These are phyloP conservation scores for Ascocoryne sarcoides DNA, from an alignment of 2,329 filamentous ascomycete species.

Conservation along the genomic window DNA sequence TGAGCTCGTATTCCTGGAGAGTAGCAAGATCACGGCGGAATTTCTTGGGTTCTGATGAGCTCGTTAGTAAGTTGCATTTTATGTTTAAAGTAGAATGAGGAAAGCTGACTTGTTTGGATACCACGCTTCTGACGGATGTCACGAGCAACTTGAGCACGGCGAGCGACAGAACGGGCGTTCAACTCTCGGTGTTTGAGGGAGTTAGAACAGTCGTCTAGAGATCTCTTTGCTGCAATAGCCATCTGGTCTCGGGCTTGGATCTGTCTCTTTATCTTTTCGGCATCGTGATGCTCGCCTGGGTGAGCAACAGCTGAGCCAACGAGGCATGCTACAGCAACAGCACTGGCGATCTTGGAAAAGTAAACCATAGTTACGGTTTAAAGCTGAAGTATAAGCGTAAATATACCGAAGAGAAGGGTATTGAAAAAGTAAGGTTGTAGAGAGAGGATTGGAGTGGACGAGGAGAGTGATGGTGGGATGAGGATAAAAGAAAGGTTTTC, in stretches of 20 bases:
- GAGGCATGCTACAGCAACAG: slow-evolving; percentile 14
- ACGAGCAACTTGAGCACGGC: slow-evolving; percentile 28
- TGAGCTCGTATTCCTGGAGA: slow-evolving; percentile 13
- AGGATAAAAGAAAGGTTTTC: slow-evolving; percentile 1
- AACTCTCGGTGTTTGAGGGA: slow-evolving; percentile 31
- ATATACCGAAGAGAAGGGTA: neutral
- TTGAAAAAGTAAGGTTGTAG: neutral
- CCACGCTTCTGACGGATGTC: slow-evolving; percentile 28
- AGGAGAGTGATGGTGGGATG: slow-evolving; percentile 8
- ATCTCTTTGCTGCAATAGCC: slow-evolving; percentile 16
- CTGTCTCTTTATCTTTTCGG: slow-evolving; percentile 15
- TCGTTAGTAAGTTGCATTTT: neutral
- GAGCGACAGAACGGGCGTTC: slow-evolving; percentile 27
- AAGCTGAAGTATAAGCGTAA: neutral
- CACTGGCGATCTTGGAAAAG: slow-evolving; percentile 16
- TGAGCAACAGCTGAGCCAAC: slow-evolving; percentile 14
- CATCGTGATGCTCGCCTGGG: slow-evolving; percentile 17
- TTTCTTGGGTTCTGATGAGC: slow-evolving; percentile 10
- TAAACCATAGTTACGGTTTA: slow-evolving; percentile 14
- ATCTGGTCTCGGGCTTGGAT: slow-evolving; percentile 17
- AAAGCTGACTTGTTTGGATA: slow-evolving; percentile 12
- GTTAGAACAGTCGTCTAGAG: slow-evolving; percentile 30
- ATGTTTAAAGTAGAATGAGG: neutral
- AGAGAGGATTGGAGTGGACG: neutral
- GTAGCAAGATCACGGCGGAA: slow-evolving; percentile 16